Percentiles rank a stretch among this genome's conserved stretches.
phyloP scores from a whole-genome alignment of 2,329 filamentous ascomycete genomes.

The Talaromyces sp. region DNA sequence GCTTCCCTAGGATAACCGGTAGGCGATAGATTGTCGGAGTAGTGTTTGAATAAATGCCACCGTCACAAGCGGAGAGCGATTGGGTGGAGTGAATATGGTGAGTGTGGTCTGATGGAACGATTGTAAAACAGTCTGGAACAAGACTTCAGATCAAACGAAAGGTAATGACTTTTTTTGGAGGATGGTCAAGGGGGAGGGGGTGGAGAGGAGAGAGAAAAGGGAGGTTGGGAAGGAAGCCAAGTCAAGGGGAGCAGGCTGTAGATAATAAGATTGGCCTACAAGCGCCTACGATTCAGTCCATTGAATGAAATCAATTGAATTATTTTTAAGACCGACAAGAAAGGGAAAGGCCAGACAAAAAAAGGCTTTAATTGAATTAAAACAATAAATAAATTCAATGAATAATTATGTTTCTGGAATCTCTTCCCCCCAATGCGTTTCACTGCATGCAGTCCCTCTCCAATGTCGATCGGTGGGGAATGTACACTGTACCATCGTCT shows the following conservation, averaged over 20 bases:
- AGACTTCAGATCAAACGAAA: not conserved
- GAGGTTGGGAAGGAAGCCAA: conserved; percentile 20
- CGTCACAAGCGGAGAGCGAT: not conserved
- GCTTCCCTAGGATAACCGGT: conserved; percentile 2
- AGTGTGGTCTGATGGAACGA: not conserved
- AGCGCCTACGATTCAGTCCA: not conserved
- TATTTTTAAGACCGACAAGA: not conserved
- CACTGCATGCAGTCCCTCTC: conserved; percentile 21
- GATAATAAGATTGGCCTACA: not conserved
- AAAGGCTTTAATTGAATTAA: not conserved
- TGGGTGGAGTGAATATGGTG: not conserved
- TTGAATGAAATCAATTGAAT: not conserved
- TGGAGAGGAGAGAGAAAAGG: conserved; percentile 6
- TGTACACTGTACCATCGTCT: not conserved
- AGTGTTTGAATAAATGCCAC: not conserved
- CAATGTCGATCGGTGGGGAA: conserved; percentile 26
- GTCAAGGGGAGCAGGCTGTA: not conserved
- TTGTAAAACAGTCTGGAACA: not conserved
- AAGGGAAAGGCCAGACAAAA: too few relatives aligned
- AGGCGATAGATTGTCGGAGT: conserved; percentile 4
- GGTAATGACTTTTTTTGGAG: not conserved
- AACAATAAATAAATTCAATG: not conserved
- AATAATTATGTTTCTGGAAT: not conserved
- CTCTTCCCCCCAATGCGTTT: conserved; percentile 19
- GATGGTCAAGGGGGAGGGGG: conserved; percentile 1